phyloP scores from a whole-genome alignment of 257 asterid species.

The Solanum paucissectum region DNA sequence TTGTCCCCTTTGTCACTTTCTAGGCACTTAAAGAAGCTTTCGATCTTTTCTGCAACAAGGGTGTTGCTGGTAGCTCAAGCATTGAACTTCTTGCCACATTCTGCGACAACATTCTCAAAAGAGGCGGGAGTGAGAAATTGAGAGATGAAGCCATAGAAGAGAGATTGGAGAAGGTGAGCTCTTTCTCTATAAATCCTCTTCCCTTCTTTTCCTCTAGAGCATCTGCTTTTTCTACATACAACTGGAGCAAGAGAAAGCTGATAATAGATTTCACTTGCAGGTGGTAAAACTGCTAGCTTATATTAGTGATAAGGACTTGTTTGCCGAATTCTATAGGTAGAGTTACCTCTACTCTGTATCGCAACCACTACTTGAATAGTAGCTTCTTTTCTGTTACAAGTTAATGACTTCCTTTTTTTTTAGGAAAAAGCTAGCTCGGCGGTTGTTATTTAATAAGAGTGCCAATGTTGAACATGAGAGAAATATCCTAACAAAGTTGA shows the following conservation, averaged over 20 bases:
- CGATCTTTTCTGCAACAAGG: conserved; percentile 93
- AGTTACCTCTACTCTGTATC: neutral
- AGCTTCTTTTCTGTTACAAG: neutral
- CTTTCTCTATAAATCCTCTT: neutral
- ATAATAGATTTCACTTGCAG: conserved; percentile 28
- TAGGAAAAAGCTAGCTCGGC: conserved; percentile 96
- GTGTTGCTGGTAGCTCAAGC: conserved; percentile 94
- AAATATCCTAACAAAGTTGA: conserved; percentile 85
- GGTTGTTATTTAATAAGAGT: conserved; percentile 89
- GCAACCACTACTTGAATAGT: neutral
- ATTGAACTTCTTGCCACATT: conserved; percentile 97
- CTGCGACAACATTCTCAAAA: conserved; percentile 91
- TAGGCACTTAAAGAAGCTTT: conserved; percentile 99
- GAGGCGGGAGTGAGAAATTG: conserved; percentile 94
- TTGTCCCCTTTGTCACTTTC: neutral
- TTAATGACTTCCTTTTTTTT: neutral
- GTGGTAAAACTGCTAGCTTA: conserved; percentile 93
- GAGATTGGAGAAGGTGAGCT: conserved; percentile 74
- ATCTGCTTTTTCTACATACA: neutral
- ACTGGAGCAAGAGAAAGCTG: neutral
- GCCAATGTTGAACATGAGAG: conserved; percentile 98
- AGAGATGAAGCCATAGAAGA: conserved; percentile 98
- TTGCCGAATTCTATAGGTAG: conserved; percentile 94
- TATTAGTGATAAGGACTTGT: conserved; percentile 91
- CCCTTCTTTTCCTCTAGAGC: neutral